A percentile compares a stretch with the other conserved stretches of the same genome.
Evolutionary conservation across 2,329 filamentous ascomycete genomes (phyloP).

Genomic region (Nigrospora osmanthi): DNA sequence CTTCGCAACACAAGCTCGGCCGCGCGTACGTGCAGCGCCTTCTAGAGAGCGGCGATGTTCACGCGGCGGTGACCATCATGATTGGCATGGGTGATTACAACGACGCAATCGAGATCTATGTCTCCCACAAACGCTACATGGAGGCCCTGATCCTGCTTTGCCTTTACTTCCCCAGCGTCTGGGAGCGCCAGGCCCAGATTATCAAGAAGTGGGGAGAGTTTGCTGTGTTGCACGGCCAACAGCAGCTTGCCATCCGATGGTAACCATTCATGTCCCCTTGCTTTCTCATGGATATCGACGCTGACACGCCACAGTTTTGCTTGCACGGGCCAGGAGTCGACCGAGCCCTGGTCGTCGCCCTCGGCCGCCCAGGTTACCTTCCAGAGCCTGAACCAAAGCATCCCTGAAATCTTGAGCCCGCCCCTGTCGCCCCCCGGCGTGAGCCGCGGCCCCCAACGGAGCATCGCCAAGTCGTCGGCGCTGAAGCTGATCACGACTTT

Average conservation of each 20-base stretch:
- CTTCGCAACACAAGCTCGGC: constrained; percentile 82
- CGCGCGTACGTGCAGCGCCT: constrained; percentile 86
- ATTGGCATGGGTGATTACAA: constrained; percentile 87
- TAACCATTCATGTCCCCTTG: constrained; percentile 11
- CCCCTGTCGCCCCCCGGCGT: constrained; percentile 66
- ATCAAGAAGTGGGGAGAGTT: constrained; percentile 93
- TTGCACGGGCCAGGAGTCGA: constrained; percentile 77
- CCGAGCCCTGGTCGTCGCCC: constrained; percentile 83
- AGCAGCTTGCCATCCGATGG: constrained; percentile 84
- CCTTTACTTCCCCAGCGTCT: constrained; percentile 73
- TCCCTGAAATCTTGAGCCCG: constrained; percentile 58
- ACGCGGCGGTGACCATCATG: constrained; percentile 87
- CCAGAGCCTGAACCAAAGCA: constrained; percentile 43
- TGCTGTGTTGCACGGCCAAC: constrained; percentile 78
- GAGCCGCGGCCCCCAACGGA: constrained; percentile 49
- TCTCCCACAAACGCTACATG: constrained; percentile 85
- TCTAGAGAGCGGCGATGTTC: constrained; percentile 81
- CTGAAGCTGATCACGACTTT: constrained; percentile 92
- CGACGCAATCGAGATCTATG: constrained; percentile 93
- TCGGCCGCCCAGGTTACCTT: constrained; percentile 58
- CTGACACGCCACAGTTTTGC: constrained; percentile 53
- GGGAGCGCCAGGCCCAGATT: constrained; percentile 83
- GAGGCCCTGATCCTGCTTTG: constrained; percentile 87
- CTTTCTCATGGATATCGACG: neutral
- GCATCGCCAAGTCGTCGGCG: constrained; percentile 71